Percentiles rank a stretch among this genome's conserved stretches.
phyloP scores from a whole-genome alignment of 768 basidiomycete genomes.

The Naematelia aurantialba region DNA sequence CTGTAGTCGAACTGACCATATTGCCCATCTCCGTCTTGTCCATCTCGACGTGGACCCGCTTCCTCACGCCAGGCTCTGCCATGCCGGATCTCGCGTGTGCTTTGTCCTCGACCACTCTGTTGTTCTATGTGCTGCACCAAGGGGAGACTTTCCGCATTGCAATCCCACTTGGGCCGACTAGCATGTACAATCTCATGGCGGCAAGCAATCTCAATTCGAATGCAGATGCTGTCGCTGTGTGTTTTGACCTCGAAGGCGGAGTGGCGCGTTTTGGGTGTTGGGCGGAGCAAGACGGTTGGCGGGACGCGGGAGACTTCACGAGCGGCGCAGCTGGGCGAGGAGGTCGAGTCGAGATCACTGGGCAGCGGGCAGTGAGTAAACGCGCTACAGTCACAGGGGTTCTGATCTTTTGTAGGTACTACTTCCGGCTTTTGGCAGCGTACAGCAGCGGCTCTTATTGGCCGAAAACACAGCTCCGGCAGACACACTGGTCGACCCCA shows the following conservation, averaged over 20 bases:
- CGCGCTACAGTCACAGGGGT: neutral
- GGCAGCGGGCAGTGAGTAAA: constrained; percentile 25
- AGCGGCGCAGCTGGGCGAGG: constrained; percentile 26
- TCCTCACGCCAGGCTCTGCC: constrained; percentile 30
- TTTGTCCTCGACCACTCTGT: constrained; percentile 3
- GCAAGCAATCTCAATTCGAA: neutral
- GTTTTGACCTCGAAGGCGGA: constrained; percentile 19
- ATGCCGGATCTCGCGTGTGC: constrained; percentile 7
- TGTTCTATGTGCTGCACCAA: constrained; percentile 30
- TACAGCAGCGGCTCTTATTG: constrained; percentile 15
- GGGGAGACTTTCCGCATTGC: constrained; percentile 26
- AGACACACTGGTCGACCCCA: neutral
- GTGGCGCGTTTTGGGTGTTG: constrained; percentile 22
- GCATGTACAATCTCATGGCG: neutral
- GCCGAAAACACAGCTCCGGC: neutral
- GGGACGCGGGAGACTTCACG: constrained; percentile 27
- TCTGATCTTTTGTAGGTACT: constrained; percentile 12
- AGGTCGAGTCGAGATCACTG: constrained; percentile 34
- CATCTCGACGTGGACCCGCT: constrained; percentile 35
- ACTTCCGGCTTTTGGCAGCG: constrained; percentile 19
- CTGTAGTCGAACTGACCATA: constrained; percentile 19
- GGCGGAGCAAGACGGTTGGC: constrained; percentile 18
- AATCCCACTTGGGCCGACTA: constrained; percentile 19
- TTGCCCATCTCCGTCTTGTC: constrained; percentile 34
- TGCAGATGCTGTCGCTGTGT: constrained; percentile 24